Evolutionary conservation across 768 basidiomycete genomes (phyloP).

Genomic region (Termitomyces sp.): DNA sequence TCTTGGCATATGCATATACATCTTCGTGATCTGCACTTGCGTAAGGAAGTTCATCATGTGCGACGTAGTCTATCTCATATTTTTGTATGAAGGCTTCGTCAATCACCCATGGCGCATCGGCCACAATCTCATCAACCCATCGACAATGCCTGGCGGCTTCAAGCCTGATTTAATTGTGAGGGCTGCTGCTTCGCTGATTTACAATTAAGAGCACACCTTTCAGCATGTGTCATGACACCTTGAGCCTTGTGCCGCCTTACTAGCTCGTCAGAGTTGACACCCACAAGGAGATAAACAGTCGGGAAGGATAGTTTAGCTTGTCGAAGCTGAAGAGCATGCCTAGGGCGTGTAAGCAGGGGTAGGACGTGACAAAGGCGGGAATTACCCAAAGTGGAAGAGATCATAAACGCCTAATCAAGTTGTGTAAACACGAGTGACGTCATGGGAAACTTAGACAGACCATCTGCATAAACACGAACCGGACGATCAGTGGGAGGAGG

Average conservation of each 20-base stretch:
- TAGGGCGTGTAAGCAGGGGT: conserved; percentile 23
- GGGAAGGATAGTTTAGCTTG: conserved; percentile 95
- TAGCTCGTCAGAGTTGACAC: conserved; percentile 88
- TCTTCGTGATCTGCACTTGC: conserved; percentile 74
- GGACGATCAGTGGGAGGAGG: conserved; percentile 76
- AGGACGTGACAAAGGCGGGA: conserved; percentile 3
- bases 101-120: conserved; percentile 89
- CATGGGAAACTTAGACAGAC: conserved; percentile 34
- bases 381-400: conserved; percentile 92
- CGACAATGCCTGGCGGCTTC: conserved; percentile 94
- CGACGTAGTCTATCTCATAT: conserved; percentile 92
- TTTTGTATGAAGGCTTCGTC: conserved; percentile 77
- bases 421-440: conserved; percentile 25
- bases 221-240: conserved; percentile 84
- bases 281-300: conserved; percentile 84
- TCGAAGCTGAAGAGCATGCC: conserved; percentile 91
- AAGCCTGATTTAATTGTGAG: conserved; percentile 35
- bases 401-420: conserved; percentile 79
- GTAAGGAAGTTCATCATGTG: conserved; percentile 94
- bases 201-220: conserved; percentile 24
- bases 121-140: conserved; percentile 93
- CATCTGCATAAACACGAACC: conserved; percentile 91
- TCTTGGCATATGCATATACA: conserved; percentile 79
- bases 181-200: neutral
- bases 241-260: conserved; percentile 75